phyloP scores from a whole-genome alignment of 805 yeast species.

The Metschnikowia proteae region DNA sequence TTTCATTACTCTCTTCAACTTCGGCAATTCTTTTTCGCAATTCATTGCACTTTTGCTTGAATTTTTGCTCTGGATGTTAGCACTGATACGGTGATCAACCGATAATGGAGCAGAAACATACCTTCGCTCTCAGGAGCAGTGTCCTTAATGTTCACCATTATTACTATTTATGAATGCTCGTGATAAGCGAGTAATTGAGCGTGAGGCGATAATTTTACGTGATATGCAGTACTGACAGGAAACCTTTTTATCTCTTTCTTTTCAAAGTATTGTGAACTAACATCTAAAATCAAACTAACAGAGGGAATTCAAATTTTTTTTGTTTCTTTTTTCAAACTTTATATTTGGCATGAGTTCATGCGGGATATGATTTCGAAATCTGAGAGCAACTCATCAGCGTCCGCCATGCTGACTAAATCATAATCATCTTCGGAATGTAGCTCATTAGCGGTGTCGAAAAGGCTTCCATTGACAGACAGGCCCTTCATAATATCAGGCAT shows the following conservation, averaged over 20 bases:
- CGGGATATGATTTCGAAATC: constrained; percentile 39
- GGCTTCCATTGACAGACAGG: not conserved
- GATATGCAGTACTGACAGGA: not conserved
- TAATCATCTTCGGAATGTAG: constrained; percentile 24
- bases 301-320: not conserved
- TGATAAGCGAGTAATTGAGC: not conserved
- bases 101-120: constrained; percentile 20
- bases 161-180: constrained; percentile 2
- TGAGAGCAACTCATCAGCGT: constrained; percentile 26
- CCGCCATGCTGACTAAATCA: constrained; percentile 32
- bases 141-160: constrained; percentile 18
- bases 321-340: not conserved
- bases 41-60: constrained; percentile 66
- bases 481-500: not conserved
- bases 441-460: not conserved
- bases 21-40: constrained; percentile 65
- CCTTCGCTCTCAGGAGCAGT: constrained; percentile 40
- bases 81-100: not conserved
- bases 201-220: not conserved
- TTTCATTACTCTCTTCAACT: constrained; percentile 74
- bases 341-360: constrained; percentile 4
- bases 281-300: not conserved
- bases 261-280: not conserved
- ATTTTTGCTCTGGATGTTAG: constrained; percentile 31
- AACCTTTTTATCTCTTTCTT: not conserved